phyloP scores from a whole-genome alignment of 768 basidiomycete genomes.

The Calocera cornea region DNA sequence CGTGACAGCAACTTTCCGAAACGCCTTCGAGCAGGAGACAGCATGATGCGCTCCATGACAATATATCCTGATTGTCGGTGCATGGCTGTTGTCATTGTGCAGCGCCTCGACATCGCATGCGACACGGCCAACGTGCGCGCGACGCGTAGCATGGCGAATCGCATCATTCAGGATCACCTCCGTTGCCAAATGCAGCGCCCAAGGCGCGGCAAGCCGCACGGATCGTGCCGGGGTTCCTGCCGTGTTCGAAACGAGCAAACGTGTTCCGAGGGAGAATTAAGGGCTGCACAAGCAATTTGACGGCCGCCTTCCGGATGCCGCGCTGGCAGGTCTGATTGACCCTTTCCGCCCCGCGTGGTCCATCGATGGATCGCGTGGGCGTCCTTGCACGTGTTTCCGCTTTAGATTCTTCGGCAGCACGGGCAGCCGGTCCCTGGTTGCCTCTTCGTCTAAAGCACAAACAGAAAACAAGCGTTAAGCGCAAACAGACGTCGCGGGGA shows the following conservation, averaged over 20 bases:
- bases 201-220: not conserved
- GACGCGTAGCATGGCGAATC: not conserved
- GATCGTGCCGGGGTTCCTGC: not conserved
- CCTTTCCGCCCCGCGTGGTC: not conserved
- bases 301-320: slow-evolving; percentile 2
- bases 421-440: not conserved
- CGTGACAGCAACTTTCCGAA: not conserved
- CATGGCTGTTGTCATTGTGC: not conserved
- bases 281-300: not conserved
- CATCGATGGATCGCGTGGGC: not conserved
- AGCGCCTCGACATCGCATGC: not conserved
- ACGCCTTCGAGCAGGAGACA: not conserved
- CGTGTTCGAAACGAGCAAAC: not conserved
- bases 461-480: not conserved
- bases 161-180: slow-evolving; percentile 3
- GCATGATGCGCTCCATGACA: not conserved
- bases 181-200: not conserved
- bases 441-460: not conserved
- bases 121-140: not conserved
- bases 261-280: not conserved
- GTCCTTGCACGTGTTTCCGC: not conserved
- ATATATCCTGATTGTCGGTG: not conserved
- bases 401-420: not conserved
- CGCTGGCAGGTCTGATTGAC: slow-evolving; percentile 3
- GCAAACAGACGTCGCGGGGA: not conserved